Evolutionary conservation across 495 filamentous ascomycete genomes (phyloP).

Genomic region (Hypomontagnella submonticulosa): DNA sequence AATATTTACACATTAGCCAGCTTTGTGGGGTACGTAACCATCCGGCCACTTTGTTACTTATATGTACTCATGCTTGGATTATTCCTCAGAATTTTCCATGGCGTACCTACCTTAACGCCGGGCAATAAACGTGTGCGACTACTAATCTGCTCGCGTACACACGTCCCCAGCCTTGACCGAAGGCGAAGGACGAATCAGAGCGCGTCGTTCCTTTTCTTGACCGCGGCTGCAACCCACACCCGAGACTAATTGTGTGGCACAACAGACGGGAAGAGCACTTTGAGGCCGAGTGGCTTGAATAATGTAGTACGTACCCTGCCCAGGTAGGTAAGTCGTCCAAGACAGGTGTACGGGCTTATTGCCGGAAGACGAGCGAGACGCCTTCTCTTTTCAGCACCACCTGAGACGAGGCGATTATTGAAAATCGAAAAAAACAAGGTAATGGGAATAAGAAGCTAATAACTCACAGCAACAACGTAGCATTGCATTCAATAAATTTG

Average conservation of each 20-base stretch:
- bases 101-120: conserved; percentile 24
- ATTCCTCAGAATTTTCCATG: conserved; percentile 15
- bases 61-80: background rate
- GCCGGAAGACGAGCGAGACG: conserved; percentile 39
- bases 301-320: background rate
- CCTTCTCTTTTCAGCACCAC: conserved; percentile 40
- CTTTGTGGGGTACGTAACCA: conserved; percentile 9
- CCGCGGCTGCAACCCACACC: conserved; percentile 40
- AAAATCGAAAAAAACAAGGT: background rate
- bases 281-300: conserved; percentile 11
- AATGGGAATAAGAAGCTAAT: conserved; percentile 27
- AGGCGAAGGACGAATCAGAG: conserved; percentile 33
- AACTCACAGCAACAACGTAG: conserved; percentile 13
- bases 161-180: conserved; percentile 19
- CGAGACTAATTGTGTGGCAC: conserved; percentile 37
- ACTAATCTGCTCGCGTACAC: conserved; percentile 3
- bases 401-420: conserved; percentile 39
- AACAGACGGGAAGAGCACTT: conserved; percentile 24
- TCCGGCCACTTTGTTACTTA: background rate
- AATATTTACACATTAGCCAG: conserved; percentile 3
- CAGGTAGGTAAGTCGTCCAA: conserved; percentile 2
- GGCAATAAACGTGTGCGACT: conserved; percentile 7
- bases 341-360: conserved; percentile 12
- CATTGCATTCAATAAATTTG: conserved; percentile 34
- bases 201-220: conserved; percentile 1